Evolutionary conservation across 768 basidiomycete species (phyloP), one percentile per base, ranked within the genome.

Genomic region (Tricholomella constricta): DNA sequence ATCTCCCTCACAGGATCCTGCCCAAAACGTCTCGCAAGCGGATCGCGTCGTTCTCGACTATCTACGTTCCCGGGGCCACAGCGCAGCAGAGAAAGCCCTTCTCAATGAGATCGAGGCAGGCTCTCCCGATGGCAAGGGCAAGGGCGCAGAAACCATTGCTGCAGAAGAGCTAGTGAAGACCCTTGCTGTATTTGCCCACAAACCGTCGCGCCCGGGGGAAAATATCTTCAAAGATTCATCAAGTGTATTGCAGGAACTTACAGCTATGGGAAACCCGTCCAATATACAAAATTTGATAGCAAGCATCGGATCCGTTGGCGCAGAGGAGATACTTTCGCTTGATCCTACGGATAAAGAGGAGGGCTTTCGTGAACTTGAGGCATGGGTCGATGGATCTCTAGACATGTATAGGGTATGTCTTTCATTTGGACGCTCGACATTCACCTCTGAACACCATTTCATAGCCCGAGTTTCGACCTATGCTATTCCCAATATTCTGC

Each of bases 401-500:
- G 92, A 94, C 64, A 94, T 94, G 89, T 94, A 94, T 68, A 76
- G 88, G 68, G 91, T 90, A 73, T 60, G 82, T 72, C 14, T 31
- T 47, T 34, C 22, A 2, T 46, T 37, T 22, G 19, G 12, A 15
- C 23, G 9, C 25, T 40, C 26, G 17, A 20, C 27, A 26, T 48
- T 11, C 31, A 22, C 11, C 44, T 29, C 26, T 40, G 20, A 45
- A 27, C 11, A 45, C 15, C 3, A 9, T 29, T 15, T 14, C 48
- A 17, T 66, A 98, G 90, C 92, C 93, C 49, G 95, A 99, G 70
- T 89, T 99, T 62, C 81, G 90, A 40, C 94, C 92, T 40, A 88
- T 99, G 31, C 72, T 97, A 14, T 97, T 94, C 65, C 97, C 97
- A 2, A 90, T 99, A 56, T 98, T 98, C 66, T 93, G 91, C 45